Evolutionary conservation across 176 grass and related monocot species (phyloP), one percentile per base, ranked within the genome.

Genomic region (Stipa capillata): DNA sequence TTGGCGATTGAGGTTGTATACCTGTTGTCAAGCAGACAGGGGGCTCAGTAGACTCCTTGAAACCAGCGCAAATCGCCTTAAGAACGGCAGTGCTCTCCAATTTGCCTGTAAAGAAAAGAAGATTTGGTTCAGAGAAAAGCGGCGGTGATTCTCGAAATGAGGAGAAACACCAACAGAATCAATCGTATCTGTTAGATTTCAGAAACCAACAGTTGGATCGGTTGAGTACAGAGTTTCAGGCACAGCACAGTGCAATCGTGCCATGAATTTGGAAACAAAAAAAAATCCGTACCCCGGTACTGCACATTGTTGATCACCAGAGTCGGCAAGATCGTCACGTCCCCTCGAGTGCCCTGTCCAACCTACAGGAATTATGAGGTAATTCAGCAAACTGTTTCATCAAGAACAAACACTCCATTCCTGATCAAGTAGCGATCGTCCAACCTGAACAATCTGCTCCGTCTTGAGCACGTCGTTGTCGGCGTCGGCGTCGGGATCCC

Each of bases 231-330:
- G 14, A 51, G 32, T 50, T 40, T 11, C 14, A 15, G 45, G 2
- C 23, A 79, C 4, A 28, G 16, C n/a, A 37, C 42, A 40, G 21
- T n/a, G n/a, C 4, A 10, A 51, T 40, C 1, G 23, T 44, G 11
- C 44, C 15, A 36, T 51, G 6, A 42, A 78, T 29, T 49, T 37
- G 11, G 21, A n/a, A n/a, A n/a, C n/a, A n/a, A 51, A 29, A 2
- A 12, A 0, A 1, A 18, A 27, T 51, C 6, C 45, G 23, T 72
- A 97, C 94, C 92, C 65, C 96, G 48, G 29, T 98, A 98, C 69
- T 98, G 96, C 10, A 98, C 85, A 52, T 98, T 83, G 81, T 98
- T 98, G 85, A 98, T 93, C 32, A 95, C 68, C 8, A 98, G 70
- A 8, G 96, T 98, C 41, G 96, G 96, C 86, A 98, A 69, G 62